Percentiles rank a stretch among this genome's conserved stretches.
Conservation (phyloP, 495 filamentous ascomycete genomes). For the Aspergillus sparsus region DNA sequence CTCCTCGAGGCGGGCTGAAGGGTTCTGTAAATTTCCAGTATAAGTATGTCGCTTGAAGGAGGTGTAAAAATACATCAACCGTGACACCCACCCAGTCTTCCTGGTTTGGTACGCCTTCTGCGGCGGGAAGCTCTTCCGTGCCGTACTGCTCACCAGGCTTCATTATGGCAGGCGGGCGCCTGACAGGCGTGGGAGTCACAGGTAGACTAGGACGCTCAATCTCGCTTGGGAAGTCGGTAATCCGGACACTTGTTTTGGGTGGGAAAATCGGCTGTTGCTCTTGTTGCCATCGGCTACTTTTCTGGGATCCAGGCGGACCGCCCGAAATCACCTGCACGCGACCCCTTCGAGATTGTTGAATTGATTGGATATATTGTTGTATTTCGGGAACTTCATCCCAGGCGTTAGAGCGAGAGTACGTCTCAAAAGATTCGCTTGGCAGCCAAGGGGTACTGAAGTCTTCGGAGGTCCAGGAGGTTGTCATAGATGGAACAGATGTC, state of each 20-base stretch:
- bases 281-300: constrained; percentile 14
- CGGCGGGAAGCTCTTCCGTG: constrained; percentile 58
- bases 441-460: constrained; percentile 57
- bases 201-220: constrained; percentile 85
- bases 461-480: constrained; percentile 49
- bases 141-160: constrained; percentile 51
- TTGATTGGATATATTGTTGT: constrained; percentile 70
- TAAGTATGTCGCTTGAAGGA: constrained; percentile 59
- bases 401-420: constrained; percentile 70
- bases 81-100: constrained; percentile 84
- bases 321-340: constrained; percentile 57
- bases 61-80: constrained; percentile 51
- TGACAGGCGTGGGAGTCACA: constrained; percentile 81
- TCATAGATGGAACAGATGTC: constrained; percentile 14
- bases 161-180: constrained; percentile 53
- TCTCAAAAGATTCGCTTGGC: constrained; percentile 59
- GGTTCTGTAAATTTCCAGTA: constrained; percentile 69
- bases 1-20: constrained; percentile 65
- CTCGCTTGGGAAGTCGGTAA: constrained; percentile 87
- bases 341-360: constrained; percentile 63
- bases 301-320: constrained; percentile 16
- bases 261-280: constrained; percentile 19
- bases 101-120: constrained; percentile 81
- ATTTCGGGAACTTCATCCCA: constrained; percentile 89
- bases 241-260: constrained; percentile 54